Evolutionary conservation across 805 yeast species (phyloP), one percentile per base, ranked within the genome.

Genomic region (Hermanozyma aechmeae): DNA sequence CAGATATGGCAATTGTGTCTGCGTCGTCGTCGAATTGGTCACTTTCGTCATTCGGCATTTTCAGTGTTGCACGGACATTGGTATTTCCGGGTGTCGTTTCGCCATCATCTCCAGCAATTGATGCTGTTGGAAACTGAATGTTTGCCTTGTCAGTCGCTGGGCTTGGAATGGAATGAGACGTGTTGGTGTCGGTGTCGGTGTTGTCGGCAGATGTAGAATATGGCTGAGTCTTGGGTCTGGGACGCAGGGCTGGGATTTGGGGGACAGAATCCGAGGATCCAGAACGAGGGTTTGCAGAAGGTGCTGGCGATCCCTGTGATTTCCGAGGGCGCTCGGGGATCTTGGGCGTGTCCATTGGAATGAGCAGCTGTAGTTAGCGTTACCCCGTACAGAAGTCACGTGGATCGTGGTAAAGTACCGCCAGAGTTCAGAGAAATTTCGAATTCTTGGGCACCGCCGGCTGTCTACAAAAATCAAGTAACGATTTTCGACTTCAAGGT

Each of bases 51-150:
- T n/a, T n/a, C n/a, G n/a, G n/a, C n/a, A n/a, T n/a, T n/a, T n/a
- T n/a, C n/a, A n/a, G n/a, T n/a, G n/a, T n/a, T n/a, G n/a, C n/a
- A n/a, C n/a, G n/a, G n/a, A n/a, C n/a, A 11, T 46, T 49, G 1
- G 55, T 39, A 22, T 49, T 54, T 3, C 53, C 56, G 3, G 61
- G 60, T 3, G 59, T 55, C 24, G 42, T 49, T 15, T 55, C 60
- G 2, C 58, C 59, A 33, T 53, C 59, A 10, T 13, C 33, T 7
- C n/a, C n/a, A n/a, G n/a, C n/a, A n/a, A n/a, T n/a, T n/a, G n/a
- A n/a, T n/a, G n/a, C n/a, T n/a, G 20, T 10, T 17, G 20, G 9
- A 6, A 10, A 10, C 20, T 6, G 6, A 17, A 10, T 17, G 20
- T 10, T 17, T 17, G 9, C 20, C 20, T 6, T 7, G 20, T 17